Base-by-base conservation (phyloP, 345 rosid species). In the Brassica incana region DNA sequence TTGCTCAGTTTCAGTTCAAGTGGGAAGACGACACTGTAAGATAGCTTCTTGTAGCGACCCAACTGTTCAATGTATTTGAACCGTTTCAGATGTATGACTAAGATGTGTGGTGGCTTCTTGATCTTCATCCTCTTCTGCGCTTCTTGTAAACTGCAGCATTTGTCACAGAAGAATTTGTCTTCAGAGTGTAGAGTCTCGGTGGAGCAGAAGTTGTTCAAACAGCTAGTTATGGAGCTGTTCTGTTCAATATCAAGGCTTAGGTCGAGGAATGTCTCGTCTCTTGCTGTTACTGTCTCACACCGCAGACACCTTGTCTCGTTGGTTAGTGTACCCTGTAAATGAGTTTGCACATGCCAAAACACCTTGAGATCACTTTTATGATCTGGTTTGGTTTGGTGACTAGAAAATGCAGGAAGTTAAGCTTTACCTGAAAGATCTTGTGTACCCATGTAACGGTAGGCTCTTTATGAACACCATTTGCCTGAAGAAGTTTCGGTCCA, bases 61-160 rank as follows among this genome's bases (percentile, higher is more conserved):
- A 92, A 84, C 78, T 95, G 95, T 82, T 95, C 94, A 0, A 92
- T 89, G 87, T 95, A 95, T 81, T 92, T 95, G 67, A 95, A 92
- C 73, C 95, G 85, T 83, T 92, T 91, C 6, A 92, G 86, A 77
- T 95, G 99, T 29, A 29, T 29, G 32, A 29, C 32, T 29, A 29
- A 29, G 0, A 29, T 29, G 32, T 29, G 32, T 29, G 97, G 99
- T 5, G 97, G 90, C 82, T 91, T 95, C 89, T 92, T 95, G 81
- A 95, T 92, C 91, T 95, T 95, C 97, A 95, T 95, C 83, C 97
- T 86, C 87, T 95, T 92, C 79, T 92, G 97, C 90, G 97, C 97
- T 90, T 95, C 99, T 87, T 92, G 97, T 86, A 92, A 89, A 76
- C 97, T 29, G 98, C 99, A 90, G 88, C 99, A 91, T 75, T 91